Conservation (phyloP, 2,329 filamentous ascomycete genomes). For the Clarireedia homoeocarpa region DNA sequence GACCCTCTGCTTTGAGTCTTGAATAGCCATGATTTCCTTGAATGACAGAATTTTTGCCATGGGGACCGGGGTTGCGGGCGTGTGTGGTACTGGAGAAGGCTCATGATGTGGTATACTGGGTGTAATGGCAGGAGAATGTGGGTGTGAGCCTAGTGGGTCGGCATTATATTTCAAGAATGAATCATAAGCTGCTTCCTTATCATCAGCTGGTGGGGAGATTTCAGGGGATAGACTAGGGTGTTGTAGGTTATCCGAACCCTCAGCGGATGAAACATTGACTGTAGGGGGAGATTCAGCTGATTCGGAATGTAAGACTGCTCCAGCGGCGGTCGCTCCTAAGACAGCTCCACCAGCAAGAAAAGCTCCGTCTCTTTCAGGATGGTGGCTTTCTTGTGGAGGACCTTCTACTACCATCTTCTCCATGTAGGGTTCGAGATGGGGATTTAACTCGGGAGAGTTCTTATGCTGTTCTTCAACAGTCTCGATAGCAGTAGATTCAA, state of each 20-base stretch:
- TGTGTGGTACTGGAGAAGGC: conserved; percentile 11
- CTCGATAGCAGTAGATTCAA: background rate
- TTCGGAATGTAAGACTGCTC: background rate
- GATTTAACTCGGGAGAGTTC: background rate
- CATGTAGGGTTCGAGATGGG: background rate
- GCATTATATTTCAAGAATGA: conserved; percentile 18
- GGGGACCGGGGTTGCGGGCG: background rate
- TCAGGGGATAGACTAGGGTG: conserved; percentile 24
- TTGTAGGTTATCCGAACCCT: conserved; percentile 37
- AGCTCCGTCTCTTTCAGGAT: conserved; percentile 14
- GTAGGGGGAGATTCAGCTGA: conserved; percentile 11
- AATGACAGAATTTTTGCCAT: conserved; percentile 37
- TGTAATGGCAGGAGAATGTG: conserved; percentile 5
- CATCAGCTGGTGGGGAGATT: conserved; percentile 26
- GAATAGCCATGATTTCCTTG: conserved; percentile 68
- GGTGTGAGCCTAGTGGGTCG: background rate
- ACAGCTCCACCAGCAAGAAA: conserved; percentile 12
- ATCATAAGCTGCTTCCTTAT: conserved; percentile 32
- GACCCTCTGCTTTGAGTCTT: conserved; percentile 60
- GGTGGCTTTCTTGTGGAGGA: conserved; percentile 4
- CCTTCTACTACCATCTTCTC: conserved; percentile 4
- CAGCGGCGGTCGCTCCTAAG: conserved; percentile 9
- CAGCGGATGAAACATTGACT: conserved; percentile 33
- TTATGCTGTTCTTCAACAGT: too few species aligned
- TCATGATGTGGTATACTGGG: conserved; percentile 9